Percentiles rank a stretch among this genome's conserved stretches.
These are phyloP conservation scores for Tuber borchii DNA, from an alignment of 495 filamentous ascomycete genomes.

Conservation along the genomic window DNA sequence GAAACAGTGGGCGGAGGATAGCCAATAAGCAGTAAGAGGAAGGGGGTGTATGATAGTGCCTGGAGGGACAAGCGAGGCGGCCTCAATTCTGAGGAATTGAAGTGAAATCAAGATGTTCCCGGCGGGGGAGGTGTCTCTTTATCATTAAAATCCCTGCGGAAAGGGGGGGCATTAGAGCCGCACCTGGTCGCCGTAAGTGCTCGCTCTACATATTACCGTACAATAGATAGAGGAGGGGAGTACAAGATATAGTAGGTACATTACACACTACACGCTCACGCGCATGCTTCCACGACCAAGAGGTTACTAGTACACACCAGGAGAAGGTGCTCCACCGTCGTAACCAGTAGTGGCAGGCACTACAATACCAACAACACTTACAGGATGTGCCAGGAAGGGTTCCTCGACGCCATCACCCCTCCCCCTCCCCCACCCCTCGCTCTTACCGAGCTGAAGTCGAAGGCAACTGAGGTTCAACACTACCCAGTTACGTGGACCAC, in stretches of 20 bases:
- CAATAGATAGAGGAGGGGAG: not conserved
- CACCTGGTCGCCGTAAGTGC: not conserved
- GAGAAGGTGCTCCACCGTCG: not conserved
- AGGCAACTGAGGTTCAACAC: not conserved
- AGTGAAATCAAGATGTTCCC: not conserved
- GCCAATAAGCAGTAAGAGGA: not conserved
- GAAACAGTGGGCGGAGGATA: not conserved
- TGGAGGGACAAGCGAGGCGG: not conserved
- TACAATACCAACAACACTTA: not conserved
- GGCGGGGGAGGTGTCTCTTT: slow-evolving; percentile 1
- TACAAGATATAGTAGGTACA: slow-evolving; percentile 5
- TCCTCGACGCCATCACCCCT: not conserved
- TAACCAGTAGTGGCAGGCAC: not conserved
- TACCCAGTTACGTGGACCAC: not conserved
- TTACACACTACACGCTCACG: not conserved
- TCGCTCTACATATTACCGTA: too few relatives aligned
- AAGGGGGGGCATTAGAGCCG: not conserved
- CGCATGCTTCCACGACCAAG: not conserved
- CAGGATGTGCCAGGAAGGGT: not conserved
- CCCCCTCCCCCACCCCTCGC: not conserved
- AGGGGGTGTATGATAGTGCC: not conserved
- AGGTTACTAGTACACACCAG: not conserved
- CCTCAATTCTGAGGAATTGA: slow-evolving; percentile 4
- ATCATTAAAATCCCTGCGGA: not conserved
- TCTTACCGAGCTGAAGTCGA: not conserved